A percentile compares a stretch with the other conserved stretches of the same genome.
phyloP scores from a whole-genome alignment of 352 stramenopile species.

The Phytophthora pluvialis region DNA sequence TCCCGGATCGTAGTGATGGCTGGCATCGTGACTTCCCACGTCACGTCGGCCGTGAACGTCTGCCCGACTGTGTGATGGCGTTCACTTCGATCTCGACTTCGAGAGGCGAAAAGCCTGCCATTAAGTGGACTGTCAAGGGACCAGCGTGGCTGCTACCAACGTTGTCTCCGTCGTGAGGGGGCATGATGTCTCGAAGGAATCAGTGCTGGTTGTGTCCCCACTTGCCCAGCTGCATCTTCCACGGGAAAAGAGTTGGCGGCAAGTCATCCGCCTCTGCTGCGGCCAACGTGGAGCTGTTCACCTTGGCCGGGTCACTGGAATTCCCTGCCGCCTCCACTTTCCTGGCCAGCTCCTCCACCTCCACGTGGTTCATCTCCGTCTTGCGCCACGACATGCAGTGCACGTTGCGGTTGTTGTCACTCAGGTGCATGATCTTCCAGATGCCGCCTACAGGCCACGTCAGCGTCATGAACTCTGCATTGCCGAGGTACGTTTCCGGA shows the following conservation, averaged over 20 bases:
- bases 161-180: slow-evolving; percentile 16
- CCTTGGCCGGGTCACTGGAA: slow-evolving; percentile 6
- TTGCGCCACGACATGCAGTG: slow-evolving; percentile 56
- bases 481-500: slow-evolving; percentile 33
- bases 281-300: slow-evolving; percentile 16
- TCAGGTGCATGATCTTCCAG: slow-evolving; percentile 53
- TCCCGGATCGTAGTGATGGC: slow-evolving; percentile 49
- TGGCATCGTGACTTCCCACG: slow-evolving; percentile 50
- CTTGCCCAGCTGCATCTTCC: slow-evolving; percentile 63
- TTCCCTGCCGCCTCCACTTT: slow-evolving; percentile 28
- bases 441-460: slow-evolving; percentile 58
- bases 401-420: slow-evolving; percentile 36
- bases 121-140: slow-evolving; percentile 33
- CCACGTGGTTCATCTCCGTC: slow-evolving; percentile 50
- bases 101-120: slow-evolving; percentile 45
- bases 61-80: slow-evolving; percentile 50
- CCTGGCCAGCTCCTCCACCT: slow-evolving; percentile 46
- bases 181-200: slow-evolving; percentile 56
- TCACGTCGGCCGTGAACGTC: slow-evolving; percentile 56
- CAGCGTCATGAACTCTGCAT: slow-evolving; percentile 54
- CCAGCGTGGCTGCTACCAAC: slow-evolving; percentile 24
- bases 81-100: slow-evolving; percentile 50
- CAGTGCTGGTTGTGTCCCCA: slow-evolving; percentile 56
- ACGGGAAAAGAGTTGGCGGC: slow-evolving; percentile 47
- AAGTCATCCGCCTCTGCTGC: slow-evolving; percentile 21